Percentiles rank a stretch among this genome's conserved stretches.
phyloP scores from a whole-genome alignment of 2,329 filamentous ascomycete genomes.

The Aschersonia sp. region DNA sequence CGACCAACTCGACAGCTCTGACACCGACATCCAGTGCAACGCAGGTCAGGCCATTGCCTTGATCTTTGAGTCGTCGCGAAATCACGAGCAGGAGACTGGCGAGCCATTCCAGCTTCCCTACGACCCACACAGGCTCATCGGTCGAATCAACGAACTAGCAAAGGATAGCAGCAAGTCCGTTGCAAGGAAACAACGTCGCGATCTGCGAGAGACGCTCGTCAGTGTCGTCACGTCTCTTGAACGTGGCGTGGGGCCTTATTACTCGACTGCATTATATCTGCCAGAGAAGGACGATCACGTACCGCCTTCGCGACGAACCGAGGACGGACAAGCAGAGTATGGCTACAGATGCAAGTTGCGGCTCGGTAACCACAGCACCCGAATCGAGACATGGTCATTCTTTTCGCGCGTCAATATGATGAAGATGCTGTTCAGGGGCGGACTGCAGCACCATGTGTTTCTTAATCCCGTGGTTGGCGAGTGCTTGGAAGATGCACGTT shows the following conservation, averaged over 20 bases:
- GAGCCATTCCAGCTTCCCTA: constrained; percentile 34
- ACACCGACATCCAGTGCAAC: constrained; percentile 59
- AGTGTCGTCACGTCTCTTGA: constrained; percentile 41
- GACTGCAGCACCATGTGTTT: constrained; percentile 23
- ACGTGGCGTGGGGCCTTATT: constrained; percentile 37
- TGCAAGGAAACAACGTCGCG: constrained; percentile 32
- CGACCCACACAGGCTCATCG: constrained; percentile 32
- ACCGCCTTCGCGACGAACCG: constrained; percentile 23
- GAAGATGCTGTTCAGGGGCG: constrained; percentile 31
- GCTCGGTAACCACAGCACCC: constrained; percentile 27
- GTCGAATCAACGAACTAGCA: constrained; percentile 31
- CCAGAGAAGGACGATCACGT: constrained; percentile 27
- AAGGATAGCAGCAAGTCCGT: constrained; percentile 32
- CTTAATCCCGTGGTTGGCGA: constrained; percentile 22
- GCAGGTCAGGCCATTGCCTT: constrained; percentile 71
- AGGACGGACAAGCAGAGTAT: constrained; percentile 30
- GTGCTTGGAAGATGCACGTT: constrained; percentile 22
- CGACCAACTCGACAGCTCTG: constrained; percentile 68
- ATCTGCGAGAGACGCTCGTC: constrained; percentile 31
- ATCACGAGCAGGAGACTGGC: constrained; percentile 32
- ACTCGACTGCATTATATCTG: constrained; percentile 30
- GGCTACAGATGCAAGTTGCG: constrained; percentile 38
- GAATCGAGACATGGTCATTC: constrained; percentile 37
- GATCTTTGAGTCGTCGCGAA: constrained; percentile 56
- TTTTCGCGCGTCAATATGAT: constrained; percentile 32